Base-by-base conservation (phyloP, 106 monocot species). In the Vanilla planifolia region DNA sequence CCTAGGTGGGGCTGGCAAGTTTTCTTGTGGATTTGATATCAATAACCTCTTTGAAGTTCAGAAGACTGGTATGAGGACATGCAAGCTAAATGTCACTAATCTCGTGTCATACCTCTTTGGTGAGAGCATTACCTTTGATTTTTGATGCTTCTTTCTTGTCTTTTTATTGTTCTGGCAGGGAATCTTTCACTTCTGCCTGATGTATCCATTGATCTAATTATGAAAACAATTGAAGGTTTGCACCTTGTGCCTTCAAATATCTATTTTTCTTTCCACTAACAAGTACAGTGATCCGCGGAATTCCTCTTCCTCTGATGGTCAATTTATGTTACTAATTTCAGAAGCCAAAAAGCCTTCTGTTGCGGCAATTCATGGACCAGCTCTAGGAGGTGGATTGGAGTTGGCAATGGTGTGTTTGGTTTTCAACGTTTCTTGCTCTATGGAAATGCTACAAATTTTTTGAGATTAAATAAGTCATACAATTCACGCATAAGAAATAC, bases 11-110 rank as follows among this genome's bases (percentile, higher is more conserved):
- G 26, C 25, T 36, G 72, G 72, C 21, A 78, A 48, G 34, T 79
- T 79, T 47, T 73, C 73, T 65, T 67, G 73, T 32, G 79, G 79
- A 10, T 79, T 79, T 69, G 79, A 79, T 69, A 73, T 79, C 53
- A 73, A 30, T 51, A 60, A 69, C 35, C 69, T 79, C 34, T 14
- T 57, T 29, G 8, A 69, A 53, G 43, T 79, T 27, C 78, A 78
- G 41, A 42, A 45, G 23, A 78, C 78, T 55, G 78, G 78, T 78
- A 21, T 30, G 13, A 4, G 2, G 1, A 24, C 15, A 28, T 24
- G 11, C 14, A 33, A 3, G 2, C 1, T 57, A 0, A 53, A 53
- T 0, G 1, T 3, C 15, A 57, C 1, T 34, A 33, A 34, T 8
- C 28, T 20, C 2, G 0, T 1, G n/a, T 53, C 14, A 52, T 16